These are phyloP conservation scores for Onygenales sp. DNA, from an alignment of 2,329 filamentous ascomycete genomes.

Conservation along the genomic window DNA sequence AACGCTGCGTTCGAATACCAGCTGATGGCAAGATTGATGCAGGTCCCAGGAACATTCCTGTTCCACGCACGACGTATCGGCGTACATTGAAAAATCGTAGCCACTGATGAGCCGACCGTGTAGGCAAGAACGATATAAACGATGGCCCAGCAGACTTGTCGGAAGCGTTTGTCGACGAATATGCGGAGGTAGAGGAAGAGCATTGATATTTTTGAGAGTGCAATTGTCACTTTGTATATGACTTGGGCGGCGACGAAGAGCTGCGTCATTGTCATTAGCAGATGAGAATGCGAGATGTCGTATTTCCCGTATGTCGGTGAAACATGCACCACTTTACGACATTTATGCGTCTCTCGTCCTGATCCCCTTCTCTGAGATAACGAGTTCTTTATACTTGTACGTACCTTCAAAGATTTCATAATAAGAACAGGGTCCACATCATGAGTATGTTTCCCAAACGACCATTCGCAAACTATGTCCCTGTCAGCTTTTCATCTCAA, in stretches of 20 bases:
- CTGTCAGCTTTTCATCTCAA: neutral
- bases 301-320: neutral
- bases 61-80: conserved; percentile 42
- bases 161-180: conserved; percentile 39
- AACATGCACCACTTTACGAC: no score
- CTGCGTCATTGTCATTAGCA: conserved; percentile 19
- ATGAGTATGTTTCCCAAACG: neutral
- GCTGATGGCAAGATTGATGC: conserved; percentile 37
- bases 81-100: conserved; percentile 43
- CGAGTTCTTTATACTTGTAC: no score
- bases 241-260: conserved; percentile 44
- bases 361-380: no score
- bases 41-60: conserved; percentile 31
- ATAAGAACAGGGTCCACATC: neutral
- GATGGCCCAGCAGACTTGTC: conserved; percentile 33
- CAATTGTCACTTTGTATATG: conserved; percentile 47
- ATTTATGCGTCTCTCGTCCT: no score
- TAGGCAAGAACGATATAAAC: conserved; percentile 37
- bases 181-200: conserved; percentile 46
- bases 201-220: conserved; percentile 45
- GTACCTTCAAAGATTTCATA: neutral
- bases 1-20: conserved; percentile 41
- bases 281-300: neutral
- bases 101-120: conserved; percentile 35
- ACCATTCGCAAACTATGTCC: neutral